phyloP scores from a whole-genome alignment of 2,329 filamentous ascomycete species.

The Epichloe scottii region DNA sequence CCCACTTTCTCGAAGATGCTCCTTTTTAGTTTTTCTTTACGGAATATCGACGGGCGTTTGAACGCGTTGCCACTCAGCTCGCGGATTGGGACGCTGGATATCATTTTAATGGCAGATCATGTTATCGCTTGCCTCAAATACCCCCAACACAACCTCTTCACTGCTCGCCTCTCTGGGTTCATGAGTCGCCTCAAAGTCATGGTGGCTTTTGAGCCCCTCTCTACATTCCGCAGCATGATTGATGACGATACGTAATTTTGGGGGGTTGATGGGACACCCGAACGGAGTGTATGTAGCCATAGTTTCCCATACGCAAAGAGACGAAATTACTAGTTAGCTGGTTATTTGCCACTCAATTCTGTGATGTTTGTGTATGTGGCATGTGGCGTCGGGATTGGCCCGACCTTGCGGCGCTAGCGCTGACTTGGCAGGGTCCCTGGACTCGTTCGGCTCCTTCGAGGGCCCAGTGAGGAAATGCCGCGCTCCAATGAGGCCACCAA shows the following conservation, averaged over 20 bases:
- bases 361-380: neutral
- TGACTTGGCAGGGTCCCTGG: too few species aligned
- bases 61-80: neutral
- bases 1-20: slow-evolving; percentile 5
- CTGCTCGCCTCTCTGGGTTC: slow-evolving; percentile 6
- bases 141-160: slow-evolving; percentile 9
- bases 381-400: too few species aligned
- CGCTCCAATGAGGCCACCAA: slow-evolving; percentile 3
- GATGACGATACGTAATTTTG: slow-evolving; percentile 9
- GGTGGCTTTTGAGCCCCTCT: slow-evolving; percentile 4
- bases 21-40: slow-evolving; percentile 4
- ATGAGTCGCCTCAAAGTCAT: slow-evolving; percentile 2
- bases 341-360: neutral
- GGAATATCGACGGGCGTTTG: neutral
- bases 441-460: neutral
- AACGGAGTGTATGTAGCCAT: slow-evolving; percentile 14
- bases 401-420: neutral
- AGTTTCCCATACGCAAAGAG: slow-evolving; percentile 10
- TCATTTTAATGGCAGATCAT: slow-evolving; percentile 10
- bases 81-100: slow-evolving; percentile 7
- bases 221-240: slow-evolving; percentile 13
- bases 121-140: slow-evolving; percentile 9
- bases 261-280: slow-evolving; percentile 9
- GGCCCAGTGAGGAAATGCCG: neutral
- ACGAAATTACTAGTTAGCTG: slow-evolving; percentile 8